Evolutionary conservation across 306 rosid genomes (phyloP).

Genomic region (Lithocarpus polystachyus): DNA sequence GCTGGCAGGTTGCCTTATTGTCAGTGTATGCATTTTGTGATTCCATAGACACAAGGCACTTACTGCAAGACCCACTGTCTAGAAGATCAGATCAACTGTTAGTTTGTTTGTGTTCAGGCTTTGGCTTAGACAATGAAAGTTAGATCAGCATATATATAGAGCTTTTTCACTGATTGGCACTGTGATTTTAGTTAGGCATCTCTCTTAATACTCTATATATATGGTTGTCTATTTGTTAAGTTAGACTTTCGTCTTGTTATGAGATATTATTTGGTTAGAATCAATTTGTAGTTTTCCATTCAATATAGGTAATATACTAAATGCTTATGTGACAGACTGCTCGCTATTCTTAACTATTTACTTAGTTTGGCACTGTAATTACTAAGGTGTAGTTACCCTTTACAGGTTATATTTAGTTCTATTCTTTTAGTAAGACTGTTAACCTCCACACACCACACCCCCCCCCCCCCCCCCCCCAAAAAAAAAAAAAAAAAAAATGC

Average conservation of each 20-base stretch:
- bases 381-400: conserved; percentile 26
- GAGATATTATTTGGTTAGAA: conserved; percentile 36
- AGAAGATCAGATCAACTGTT: conserved; percentile 53
- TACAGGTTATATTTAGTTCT: conserved; percentile 32
- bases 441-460: no score
- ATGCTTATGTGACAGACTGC: conserved; percentile 26
- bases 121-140: conserved; percentile 40
- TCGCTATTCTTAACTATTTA: conserved; percentile 16
- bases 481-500: neutral
- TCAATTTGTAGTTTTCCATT: conserved; percentile 27
- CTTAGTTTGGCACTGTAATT: conserved; percentile 32
- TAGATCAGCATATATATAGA: conserved; percentile 49
- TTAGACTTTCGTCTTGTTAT: conserved; percentile 33
- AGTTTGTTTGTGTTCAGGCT: conserved; percentile 37
- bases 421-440: neutral
- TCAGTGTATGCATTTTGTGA: conserved; percentile 18
- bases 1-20: conserved; percentile 45
- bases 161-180: conserved; percentile 31
- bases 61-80: conserved; percentile 43
- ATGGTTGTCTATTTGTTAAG: conserved; percentile 33
- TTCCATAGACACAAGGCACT: conserved; percentile 42
- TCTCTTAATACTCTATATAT: conserved; percentile 6
- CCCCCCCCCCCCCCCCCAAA: neutral
- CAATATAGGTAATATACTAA: conserved; percentile 39
- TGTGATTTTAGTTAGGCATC: conserved; percentile 31